Conservation (phyloP, 345 rosid species). For the Rhodomyrtus tomentosa region DNA sequence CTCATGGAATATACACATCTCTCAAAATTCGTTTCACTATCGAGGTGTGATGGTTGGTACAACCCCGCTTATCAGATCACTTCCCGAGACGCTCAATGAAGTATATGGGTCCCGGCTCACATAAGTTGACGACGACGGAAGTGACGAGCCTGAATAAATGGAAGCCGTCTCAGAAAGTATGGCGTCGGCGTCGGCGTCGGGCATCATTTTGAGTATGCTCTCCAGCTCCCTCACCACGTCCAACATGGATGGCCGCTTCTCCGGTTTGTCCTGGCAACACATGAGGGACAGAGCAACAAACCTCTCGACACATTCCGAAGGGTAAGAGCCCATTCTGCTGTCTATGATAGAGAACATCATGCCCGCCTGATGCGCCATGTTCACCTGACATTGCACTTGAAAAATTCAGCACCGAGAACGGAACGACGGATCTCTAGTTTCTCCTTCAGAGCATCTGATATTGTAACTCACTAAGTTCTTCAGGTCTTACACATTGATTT, state of each 20-base stretch:
- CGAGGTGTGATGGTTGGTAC: constrained; percentile 47
- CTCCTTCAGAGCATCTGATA: not conserved
- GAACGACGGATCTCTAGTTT: not conserved
- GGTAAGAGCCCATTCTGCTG: constrained; percentile 75
- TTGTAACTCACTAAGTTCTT: not conserved
- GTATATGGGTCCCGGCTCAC: constrained; percentile 13
- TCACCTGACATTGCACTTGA: constrained; percentile 32
- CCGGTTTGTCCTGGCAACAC: constrained; percentile 62
- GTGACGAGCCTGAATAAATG: constrained; percentile 10
- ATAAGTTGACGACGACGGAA: constrained; percentile 24
- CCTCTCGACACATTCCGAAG: constrained; percentile 51
- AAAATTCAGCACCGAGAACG: not conserved
- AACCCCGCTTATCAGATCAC: constrained; percentile 56
- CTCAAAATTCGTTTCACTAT: constrained; percentile 8
- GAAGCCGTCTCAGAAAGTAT: constrained; percentile 16
- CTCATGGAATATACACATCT: not conserved
- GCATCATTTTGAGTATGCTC: constrained; percentile 35
- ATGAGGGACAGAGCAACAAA: constrained; percentile 44
- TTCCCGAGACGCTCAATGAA: constrained; percentile 35
- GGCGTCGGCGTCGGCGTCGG: constrained; percentile 24
- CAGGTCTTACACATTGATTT: not conserved
- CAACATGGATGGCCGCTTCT: constrained; percentile 55
- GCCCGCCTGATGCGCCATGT: constrained; percentile 36
- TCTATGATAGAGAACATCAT: constrained; percentile 51
- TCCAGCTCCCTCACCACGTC: constrained; percentile 78